Evolutionary conservation across 106 monocot genomes (phyloP), one percentile per base, ranked within the genome.

Genomic region (Iris macrosiphon): DNA sequence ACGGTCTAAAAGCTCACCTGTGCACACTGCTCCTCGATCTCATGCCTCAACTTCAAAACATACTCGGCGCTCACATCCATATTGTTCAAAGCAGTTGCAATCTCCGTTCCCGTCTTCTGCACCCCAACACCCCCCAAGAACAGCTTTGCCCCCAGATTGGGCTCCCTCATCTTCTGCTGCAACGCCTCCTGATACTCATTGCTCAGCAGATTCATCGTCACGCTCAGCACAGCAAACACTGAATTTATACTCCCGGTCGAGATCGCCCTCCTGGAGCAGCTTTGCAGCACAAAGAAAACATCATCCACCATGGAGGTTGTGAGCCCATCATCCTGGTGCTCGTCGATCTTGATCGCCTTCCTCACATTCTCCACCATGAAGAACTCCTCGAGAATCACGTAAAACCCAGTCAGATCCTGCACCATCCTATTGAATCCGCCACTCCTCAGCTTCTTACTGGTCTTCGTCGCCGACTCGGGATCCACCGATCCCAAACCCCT

Each of bases 321-420:
- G 37, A 83, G 70, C 31, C 83, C 79, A 40, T 91, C 98, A 2
- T 66, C 43, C 22, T 71, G 78, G 18, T 70, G 79, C 70, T 98
- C 98, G 49, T 98, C 91, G 24, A 98, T 98, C 19, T 26, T 62
- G 11, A 98, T 91, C 0, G 98, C 98, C 72, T 98, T 98, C 63
- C 90, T 74, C 45, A 91, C 91, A 73, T 98, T 98, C 70, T 98
- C 98, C 57, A 98, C 91, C 98, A 98, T 91, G 66, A 91, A 98
- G 66, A 98, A 98, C 62, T 98, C 98, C 62, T 91, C 98, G 4
- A 91, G 63, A 47, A 98, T 78, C 55, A 98, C 80, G 54, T 98
- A 98, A 53, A 91, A 98, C 12, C 87, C 91, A 14, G 80, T 98
- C 4, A 98, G 61, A 55, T 98, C 91, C 67, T 98, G 98, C 65